Percentiles rank a stretch among this genome's conserved stretches.
Conservation (phyloP, 179 eudicot species). For the Silene noctiflora region DNA sequence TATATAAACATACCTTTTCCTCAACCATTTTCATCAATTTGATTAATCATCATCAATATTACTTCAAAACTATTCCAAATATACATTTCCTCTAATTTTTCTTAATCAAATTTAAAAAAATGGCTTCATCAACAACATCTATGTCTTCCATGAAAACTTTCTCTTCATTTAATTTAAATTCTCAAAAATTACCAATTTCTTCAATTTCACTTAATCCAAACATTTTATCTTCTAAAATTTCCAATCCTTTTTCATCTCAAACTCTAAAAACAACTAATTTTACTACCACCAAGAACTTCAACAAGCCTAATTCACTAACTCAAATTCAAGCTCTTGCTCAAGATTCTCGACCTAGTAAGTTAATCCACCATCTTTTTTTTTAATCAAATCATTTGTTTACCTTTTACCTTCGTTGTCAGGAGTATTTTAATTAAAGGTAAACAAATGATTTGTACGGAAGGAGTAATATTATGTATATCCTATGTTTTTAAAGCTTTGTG, state of each 20-base stretch:
- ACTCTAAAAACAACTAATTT: slow-evolving; percentile 14
- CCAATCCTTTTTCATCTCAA: slow-evolving; percentile 18
- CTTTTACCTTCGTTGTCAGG: too few species aligned
- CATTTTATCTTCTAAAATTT: neutral
- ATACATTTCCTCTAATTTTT: neutral
- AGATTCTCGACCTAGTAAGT: slow-evolving; percentile 30
- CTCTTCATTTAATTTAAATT: slow-evolving; percentile 16
- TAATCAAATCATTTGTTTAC: neutral
- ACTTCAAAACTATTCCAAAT: too few species aligned
- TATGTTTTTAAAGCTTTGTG: too few species aligned
- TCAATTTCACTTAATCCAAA: slow-evolving; percentile 9
- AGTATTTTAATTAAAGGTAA: too few species aligned
- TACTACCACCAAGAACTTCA: slow-evolving; percentile 8
- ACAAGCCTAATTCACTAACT: slow-evolving; percentile 11
- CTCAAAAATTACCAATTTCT: slow-evolving; percentile 5
- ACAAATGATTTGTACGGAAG: too few species aligned
- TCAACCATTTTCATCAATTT: neutral
- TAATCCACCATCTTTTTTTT: neutral
- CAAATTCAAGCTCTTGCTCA: slow-evolving; percentile 1
- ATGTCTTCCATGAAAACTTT: slow-evolving; percentile 17
- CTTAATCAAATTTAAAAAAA: neutral
- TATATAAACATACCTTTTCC: neutral
- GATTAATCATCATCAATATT: neutral
- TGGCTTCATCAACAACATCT: slow-evolving; percentile 22
- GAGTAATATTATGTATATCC: too few species aligned